These are phyloP conservation scores for Rhynchosporium secalis DNA, from an alignment of 2,329 filamentous ascomycete genomes.

Conservation along the genomic window DNA sequence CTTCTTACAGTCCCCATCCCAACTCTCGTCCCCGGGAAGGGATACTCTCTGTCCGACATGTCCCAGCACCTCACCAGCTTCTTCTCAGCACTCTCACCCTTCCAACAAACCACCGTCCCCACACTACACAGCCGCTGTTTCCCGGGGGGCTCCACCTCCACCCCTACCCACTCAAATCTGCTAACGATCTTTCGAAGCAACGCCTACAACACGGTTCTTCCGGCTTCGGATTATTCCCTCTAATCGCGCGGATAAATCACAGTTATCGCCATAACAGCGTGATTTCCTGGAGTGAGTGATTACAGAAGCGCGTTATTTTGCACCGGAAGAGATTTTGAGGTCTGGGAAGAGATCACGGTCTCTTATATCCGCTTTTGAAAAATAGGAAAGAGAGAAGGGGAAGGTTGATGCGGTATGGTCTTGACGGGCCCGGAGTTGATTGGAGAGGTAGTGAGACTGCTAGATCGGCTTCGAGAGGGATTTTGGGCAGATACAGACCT, in stretches of 20 bases:
- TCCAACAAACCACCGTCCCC: slow-evolving; percentile 23
- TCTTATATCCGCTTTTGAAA: slow-evolving; percentile 38
- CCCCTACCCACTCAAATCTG: slow-evolving; percentile 36
- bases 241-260: slow-evolving; percentile 43
- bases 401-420: slow-evolving; percentile 39
- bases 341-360: slow-evolving; percentile 44
- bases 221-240: slow-evolving; percentile 41
- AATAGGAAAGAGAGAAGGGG: slow-evolving; percentile 33
- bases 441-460: no score
- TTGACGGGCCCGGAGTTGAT: slow-evolving; percentile 21
- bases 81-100: slow-evolving; percentile 16
- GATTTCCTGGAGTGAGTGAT: slow-evolving; percentile 41
- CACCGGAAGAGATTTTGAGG: slow-evolving; percentile 39
- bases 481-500: no score
- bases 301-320: slow-evolving; percentile 39
- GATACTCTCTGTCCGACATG: slow-evolving; percentile 42
- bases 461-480: no score
- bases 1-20: slow-evolving; percentile 39
- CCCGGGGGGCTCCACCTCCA: slow-evolving; percentile 21
- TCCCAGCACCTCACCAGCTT: slow-evolving; percentile 37
- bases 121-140: slow-evolving; percentile 27
- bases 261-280: slow-evolving; percentile 43
- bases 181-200: slow-evolving; percentile 32
- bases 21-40: slow-evolving; percentile 33
- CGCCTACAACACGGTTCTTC: slow-evolving; percentile 34